Percentiles rank a stretch among this genome's conserved stretches.
phyloP scores from a whole-genome alignment of 352 stramenopile species.

The Globisporangium spinosum region DNA sequence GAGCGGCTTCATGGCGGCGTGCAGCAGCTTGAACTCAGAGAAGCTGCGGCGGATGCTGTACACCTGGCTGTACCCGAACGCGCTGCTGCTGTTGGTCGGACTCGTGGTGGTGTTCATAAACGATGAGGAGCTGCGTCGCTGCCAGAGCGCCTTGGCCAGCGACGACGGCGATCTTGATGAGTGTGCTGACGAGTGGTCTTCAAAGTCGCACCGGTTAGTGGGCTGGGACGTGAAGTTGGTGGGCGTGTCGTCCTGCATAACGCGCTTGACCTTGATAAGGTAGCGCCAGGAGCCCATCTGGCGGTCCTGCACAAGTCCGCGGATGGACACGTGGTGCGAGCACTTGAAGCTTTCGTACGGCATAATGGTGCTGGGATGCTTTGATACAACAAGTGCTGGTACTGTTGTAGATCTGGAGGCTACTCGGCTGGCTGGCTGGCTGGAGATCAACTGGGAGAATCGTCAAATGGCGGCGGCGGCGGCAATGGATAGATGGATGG shows the following conservation, averaged over 20 bases:
- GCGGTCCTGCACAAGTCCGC: conserved; percentile 58
- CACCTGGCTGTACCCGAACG: conserved; percentile 16
- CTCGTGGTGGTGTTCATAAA: conserved; percentile 7
- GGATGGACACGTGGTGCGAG: conserved; percentile 57
- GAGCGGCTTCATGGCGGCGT: conserved; percentile 41
- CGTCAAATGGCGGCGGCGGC: not conserved
- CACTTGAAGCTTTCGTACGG: conserved; percentile 75
- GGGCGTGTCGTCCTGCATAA: conserved; percentile 31
- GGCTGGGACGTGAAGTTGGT: not conserved
- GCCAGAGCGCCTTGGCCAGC: conserved; percentile 7
- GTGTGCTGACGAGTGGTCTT: not conserved
- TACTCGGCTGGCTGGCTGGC: not conserved
- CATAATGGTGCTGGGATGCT: conserved; percentile 27
- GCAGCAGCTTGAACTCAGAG: conserved; percentile 66
- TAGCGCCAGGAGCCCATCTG: conserved; percentile 60
- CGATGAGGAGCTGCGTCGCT: conserved; percentile 13
- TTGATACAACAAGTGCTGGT: not conserved
- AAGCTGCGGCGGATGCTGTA: conserved; percentile 72
- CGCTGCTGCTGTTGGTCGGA: conserved; percentile 8
- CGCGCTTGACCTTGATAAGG: conserved; percentile 51
- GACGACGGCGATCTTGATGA: not conserved
- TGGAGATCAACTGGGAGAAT: not conserved
- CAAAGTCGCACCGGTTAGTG: not conserved
- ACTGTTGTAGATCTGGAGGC: not conserved
- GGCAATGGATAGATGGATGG: not conserved